A percentile compares a stretch with the other conserved stretches of the same genome.
phyloP scores from a whole-genome alignment of 2,329 filamentous ascomycete genomes.

The Aureobasidium vineae region DNA sequence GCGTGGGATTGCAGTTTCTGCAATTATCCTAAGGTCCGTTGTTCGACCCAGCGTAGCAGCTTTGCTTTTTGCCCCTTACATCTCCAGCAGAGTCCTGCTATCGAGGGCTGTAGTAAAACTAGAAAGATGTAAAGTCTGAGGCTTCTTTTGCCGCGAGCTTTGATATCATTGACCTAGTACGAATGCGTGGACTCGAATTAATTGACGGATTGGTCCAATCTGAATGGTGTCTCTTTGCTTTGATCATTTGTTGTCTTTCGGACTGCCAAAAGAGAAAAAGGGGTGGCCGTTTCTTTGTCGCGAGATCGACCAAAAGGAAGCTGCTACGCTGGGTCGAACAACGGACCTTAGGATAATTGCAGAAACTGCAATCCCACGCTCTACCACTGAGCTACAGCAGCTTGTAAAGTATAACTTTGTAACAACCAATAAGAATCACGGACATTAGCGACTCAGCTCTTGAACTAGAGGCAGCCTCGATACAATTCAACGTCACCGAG shows the following conservation, averaged over 20 bases:
- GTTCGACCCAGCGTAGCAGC: slow-evolving; percentile 27
- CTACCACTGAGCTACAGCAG: slow-evolving; percentile 27
- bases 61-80: slow-evolving; percentile 11
- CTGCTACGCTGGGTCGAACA: slow-evolving; percentile 27
- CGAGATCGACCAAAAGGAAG: neutral
- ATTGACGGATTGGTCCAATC: neutral
- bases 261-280: neutral
- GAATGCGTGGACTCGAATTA: neutral
- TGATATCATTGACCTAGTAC: neutral
- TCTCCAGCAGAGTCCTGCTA: neutral
- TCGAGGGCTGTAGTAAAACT: neutral
- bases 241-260: neutral
- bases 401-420: neutral
- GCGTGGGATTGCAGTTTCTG: slow-evolving; percentile 26
- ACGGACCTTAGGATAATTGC: slow-evolving; percentile 26
- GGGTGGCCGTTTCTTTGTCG: neutral
- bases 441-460: no score
- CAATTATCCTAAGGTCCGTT: slow-evolving; percentile 27
- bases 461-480: neutral
- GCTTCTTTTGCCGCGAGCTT: neutral
- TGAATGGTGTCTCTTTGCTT: neutral
- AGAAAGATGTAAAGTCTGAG: neutral
- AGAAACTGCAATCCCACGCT: slow-evolving; percentile 25
- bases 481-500: neutral
- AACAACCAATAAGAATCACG: neutral